Conservation (phyloP, 352 stramenopile species). For the Pythium insidiosum region DNA sequence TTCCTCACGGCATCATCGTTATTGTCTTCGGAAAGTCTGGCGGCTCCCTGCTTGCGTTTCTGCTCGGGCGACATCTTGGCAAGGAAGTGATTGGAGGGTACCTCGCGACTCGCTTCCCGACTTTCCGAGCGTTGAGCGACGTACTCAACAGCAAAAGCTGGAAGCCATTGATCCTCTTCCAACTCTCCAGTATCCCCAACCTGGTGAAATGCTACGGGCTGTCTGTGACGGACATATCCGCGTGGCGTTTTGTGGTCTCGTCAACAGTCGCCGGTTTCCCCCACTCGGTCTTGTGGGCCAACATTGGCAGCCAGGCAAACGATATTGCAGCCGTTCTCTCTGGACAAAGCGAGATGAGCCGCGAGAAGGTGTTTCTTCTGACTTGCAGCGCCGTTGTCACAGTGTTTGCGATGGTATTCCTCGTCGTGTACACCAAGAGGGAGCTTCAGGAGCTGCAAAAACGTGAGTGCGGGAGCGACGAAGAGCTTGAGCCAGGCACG, state of each 20-base stretch:
- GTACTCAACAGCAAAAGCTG: constrained; percentile 57
- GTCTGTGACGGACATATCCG: constrained; percentile 59
- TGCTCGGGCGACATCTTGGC: constrained; percentile 42
- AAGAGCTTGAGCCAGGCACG: constrained; percentile 24
- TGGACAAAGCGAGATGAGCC: constrained; percentile 37
- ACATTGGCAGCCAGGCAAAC: constrained; percentile 59
- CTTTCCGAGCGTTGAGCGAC: constrained; percentile 57
- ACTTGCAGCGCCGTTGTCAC: constrained; percentile 33
- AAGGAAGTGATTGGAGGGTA: constrained; percentile 56
- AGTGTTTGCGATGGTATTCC: constrained; percentile 35
- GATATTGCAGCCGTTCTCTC: constrained; percentile 54
- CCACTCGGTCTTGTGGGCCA: constrained; percentile 62
- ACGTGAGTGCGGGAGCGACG: constrained; percentile 39
- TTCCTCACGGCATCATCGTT: constrained; percentile 35
- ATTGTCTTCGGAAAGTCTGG: constrained; percentile 61
- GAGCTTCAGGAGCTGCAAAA: constrained; percentile 56
- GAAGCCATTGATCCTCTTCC: constrained; percentile 73
- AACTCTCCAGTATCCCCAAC: constrained; percentile 73
- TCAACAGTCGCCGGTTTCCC: constrained; percentile 43
- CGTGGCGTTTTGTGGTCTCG: constrained; percentile 44
- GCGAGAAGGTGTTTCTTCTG: constrained; percentile 33
- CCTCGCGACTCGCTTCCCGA: constrained; percentile 46
- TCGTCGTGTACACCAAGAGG: constrained; percentile 60
- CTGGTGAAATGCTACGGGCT: constrained; percentile 77
- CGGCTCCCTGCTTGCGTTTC: constrained; percentile 59